phyloP scores from a whole-genome alignment of 176 grass and related monocot species.

The Zea mays region DNA sequence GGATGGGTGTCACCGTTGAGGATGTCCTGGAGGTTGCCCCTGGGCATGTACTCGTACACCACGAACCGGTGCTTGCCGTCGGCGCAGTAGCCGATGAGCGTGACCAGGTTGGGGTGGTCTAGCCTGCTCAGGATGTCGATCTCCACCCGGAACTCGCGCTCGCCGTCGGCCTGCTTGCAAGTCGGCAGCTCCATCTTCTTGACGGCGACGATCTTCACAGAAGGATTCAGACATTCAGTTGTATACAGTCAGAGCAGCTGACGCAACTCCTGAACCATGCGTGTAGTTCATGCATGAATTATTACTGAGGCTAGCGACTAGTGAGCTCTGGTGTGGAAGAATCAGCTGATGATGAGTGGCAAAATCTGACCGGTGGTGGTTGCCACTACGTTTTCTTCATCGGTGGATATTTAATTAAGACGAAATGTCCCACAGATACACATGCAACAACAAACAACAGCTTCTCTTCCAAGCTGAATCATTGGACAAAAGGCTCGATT shows the following conservation, averaged over 20 bases:
- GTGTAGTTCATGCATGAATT: neutral
- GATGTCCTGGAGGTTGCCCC: constrained; percentile 84
- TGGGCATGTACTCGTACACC: constrained; percentile 96
- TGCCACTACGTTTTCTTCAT: constrained; percentile 36
- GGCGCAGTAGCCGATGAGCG: constrained; percentile 91
- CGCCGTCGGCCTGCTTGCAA: constrained; percentile 71
- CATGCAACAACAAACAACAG: constrained; percentile 5
- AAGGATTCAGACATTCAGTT: neutral
- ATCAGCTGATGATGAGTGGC: too few species aligned
- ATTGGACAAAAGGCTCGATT: neutral
- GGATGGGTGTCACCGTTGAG: too few species aligned
- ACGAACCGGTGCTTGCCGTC: constrained; percentile 93
- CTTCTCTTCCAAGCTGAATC: constrained; percentile 28
- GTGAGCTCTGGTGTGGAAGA: too few species aligned
- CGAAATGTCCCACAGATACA: constrained; percentile 22
- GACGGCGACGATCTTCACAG: constrained; percentile 73
- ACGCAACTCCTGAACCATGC: neutral
- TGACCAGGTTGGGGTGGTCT: constrained; percentile 88
- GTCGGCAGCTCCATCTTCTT: constrained; percentile 96
- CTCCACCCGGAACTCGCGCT: constrained; percentile 94
- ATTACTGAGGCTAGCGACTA: constrained; percentile 9
- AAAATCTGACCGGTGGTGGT: constrained; percentile 45
- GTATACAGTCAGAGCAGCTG: too few species aligned
- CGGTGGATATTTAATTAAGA: constrained; percentile 18
- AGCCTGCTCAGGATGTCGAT: constrained; percentile 95